These are phyloP conservation scores for Myrica gale DNA, from an alignment of 306 rosid genomes.

Conservation along the genomic window DNA sequence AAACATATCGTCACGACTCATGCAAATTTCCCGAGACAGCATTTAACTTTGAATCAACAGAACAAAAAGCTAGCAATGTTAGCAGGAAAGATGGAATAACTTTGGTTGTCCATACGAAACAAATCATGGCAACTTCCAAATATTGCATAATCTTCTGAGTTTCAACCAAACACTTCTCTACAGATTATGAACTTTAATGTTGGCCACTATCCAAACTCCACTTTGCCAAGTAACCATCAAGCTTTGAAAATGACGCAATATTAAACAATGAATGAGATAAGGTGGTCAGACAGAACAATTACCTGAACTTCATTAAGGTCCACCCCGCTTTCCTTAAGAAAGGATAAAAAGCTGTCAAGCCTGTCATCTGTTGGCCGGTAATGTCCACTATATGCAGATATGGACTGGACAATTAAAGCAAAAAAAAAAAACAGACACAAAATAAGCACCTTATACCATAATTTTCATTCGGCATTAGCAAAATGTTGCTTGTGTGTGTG, in stretches of 20 bases:
- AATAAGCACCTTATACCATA: neutral
- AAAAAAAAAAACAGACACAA: conserved; percentile 21
- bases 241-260: neutral
- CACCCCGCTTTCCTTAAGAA: conserved; percentile 76
- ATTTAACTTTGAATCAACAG: conserved; percentile 1
- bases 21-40: neutral
- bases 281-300: conserved; percentile 24
- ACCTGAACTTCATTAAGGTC: conserved; percentile 77
- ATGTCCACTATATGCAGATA: conserved; percentile 95
- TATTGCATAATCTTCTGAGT: neutral
- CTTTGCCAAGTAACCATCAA: conserved; percentile 3
- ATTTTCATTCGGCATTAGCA: conserved; percentile 3
- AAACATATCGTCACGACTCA: conserved; percentile 12
- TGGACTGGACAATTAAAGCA: conserved; percentile 54
- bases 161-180: conserved; percentile 8
- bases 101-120: no score
- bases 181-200: neutral
- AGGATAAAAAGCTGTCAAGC: conserved; percentile 55
- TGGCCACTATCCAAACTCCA: conserved; percentile 1
- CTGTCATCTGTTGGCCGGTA: conserved; percentile 85
- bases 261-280: neutral
- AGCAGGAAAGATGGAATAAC: neutral
- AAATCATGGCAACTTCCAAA: neutral
- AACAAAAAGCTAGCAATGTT: neutral
- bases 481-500: conserved; percentile 1